phyloP scores from a whole-genome alignment of 2,329 filamentous ascomycete species.

The Monilinia laxa region DNA sequence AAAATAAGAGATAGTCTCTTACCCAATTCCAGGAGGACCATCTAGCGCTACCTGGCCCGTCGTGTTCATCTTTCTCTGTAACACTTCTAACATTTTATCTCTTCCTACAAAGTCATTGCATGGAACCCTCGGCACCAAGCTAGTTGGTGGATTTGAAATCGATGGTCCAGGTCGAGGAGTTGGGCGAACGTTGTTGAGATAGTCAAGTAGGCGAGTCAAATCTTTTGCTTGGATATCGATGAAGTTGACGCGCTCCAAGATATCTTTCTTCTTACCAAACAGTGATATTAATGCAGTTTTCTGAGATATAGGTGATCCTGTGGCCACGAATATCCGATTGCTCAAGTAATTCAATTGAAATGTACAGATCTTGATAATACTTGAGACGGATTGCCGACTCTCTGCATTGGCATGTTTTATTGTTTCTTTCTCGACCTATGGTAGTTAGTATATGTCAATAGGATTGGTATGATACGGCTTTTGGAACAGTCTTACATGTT shows the following conservation, averaged over 20 bases:
- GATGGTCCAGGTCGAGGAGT: neutral
- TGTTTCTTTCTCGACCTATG: neutral
- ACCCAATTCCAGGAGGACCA: neutral
- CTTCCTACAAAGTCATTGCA: neutral
- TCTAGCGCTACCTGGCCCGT: neutral
- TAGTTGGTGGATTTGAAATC: neutral
- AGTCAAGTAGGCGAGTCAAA: neutral
- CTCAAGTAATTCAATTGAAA: neutral
- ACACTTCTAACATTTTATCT: neutral
- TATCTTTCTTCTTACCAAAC: neutral
- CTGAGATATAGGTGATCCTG: neutral
- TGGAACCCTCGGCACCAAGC: neutral
- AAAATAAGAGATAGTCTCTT: neutral
- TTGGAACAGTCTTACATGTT: neutral
- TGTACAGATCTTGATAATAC: neutral
- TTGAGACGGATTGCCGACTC: constrained; percentile 6
- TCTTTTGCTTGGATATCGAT: neutral
- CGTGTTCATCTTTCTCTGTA: neutral
- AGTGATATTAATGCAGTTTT: neutral
- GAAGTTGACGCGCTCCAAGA: neutral
- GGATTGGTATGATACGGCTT: neutral
- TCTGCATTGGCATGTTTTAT: constrained; percentile 1
- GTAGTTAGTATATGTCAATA: neutral
- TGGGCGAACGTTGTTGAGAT: neutral
- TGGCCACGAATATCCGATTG: neutral